Conservation (phyloP, 192 early-diverging fungal species). For the Coemansia sp. region DNA sequence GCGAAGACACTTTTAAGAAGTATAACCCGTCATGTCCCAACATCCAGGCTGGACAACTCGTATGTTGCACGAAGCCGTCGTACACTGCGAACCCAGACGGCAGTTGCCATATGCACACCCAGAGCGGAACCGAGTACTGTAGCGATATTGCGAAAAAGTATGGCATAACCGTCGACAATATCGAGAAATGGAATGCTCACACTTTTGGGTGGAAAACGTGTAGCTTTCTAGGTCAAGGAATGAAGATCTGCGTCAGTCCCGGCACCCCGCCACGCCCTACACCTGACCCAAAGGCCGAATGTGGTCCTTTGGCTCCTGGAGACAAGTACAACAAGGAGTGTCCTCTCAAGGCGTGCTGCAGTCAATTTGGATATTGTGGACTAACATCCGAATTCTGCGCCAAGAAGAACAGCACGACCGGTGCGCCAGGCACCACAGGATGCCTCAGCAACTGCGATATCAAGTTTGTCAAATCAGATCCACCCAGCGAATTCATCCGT, state of each 20-base stretch:
- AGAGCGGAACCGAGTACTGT: slow-evolving; percentile 3
- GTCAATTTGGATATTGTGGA: slow-evolving; percentile 10
- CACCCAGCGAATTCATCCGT: slow-evolving; percentile 8
- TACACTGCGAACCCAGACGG: background rate
- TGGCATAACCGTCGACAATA: background rate
- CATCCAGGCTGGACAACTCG: background rate
- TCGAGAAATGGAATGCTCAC: background rate
- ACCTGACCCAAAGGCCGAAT: background rate
- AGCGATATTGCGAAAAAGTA: slow-evolving; percentile 1
- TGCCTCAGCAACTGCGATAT: slow-evolving; percentile 17
- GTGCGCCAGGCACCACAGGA: slow-evolving; percentile 9
- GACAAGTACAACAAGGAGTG: slow-evolving; percentile 18
- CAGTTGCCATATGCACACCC: background rate
- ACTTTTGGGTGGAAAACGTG: slow-evolving; percentile 3
- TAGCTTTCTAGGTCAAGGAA: background rate
- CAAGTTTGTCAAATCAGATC: background rate
- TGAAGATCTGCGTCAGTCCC: slow-evolving; percentile 3
- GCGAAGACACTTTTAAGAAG: background rate
- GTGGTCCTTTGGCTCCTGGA: slow-evolving; percentile 5
- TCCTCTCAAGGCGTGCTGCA: slow-evolving; percentile 27
- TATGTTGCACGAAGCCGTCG: slow-evolving; percentile 1
- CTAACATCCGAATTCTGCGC: slow-evolving; percentile 6
- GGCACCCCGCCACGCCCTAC: background rate
- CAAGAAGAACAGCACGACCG: slow-evolving; percentile 1
- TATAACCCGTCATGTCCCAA: slow-evolving; percentile 2